Base-by-base conservation (phyloP, 805 yeast genomes). In the Ogataea dorogensis region DNA sequence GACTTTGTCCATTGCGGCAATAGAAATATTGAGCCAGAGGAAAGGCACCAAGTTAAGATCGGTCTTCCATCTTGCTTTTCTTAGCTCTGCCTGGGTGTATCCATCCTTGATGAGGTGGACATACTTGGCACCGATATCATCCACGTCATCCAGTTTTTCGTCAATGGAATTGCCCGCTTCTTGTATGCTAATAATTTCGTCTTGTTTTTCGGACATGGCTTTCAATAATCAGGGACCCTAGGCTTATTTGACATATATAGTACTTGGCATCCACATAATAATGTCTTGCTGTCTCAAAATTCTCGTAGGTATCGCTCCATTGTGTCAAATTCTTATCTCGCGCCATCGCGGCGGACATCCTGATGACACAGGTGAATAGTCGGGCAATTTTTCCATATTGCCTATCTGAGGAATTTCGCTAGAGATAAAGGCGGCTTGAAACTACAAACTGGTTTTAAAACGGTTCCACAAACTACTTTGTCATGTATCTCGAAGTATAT, bases 1-100 rank as follows among this genome's bases (percentile, higher is more conserved):
- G 14, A 63, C 58, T 52, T 79, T 79, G 58, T 79, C 86, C 78
- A 79, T 73, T 12, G 31, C 22, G 14, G 22, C 31, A 11, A 16
- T 28, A 5, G 18, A 28, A 15, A 71, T 73, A 25, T 71, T 45
- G 17, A 65, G 38, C 40, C 70, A 67, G 59, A 75, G 62, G 33
- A 75, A 44, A 1, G 80, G 75, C 44, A 71, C 56, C 46, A 76
- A 47, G 41, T 62, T 67, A 17, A 67, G 31, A 51, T 75, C 80
- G 17, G 71, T 68, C 46, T 76, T 76, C 47, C 75, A 47, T 40
- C 31, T 27, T 2, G 44, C 23, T 31, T 23, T 39, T 29, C 27
- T 42, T 16, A 38, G 15, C 15, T 38, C 42, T 7, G 7, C 17
- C 11, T 28, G 12, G 14, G 42, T 59, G 16, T 34, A 32, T 16